Conservation (phyloP, 331 rosid species). For the Phaseolus coccineus region DNA sequence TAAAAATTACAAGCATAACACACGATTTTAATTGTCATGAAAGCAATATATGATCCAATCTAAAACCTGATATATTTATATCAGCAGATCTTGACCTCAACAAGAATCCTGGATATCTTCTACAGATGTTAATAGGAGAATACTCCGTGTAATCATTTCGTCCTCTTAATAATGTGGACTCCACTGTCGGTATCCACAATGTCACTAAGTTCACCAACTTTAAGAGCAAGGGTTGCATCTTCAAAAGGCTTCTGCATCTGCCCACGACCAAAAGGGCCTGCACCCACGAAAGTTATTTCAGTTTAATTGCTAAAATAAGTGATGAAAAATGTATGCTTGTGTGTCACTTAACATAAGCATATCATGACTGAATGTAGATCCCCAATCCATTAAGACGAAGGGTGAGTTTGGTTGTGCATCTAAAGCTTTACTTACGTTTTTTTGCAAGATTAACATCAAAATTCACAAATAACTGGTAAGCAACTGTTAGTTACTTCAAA, state of each 20-base stretch:
- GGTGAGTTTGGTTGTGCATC: background rate
- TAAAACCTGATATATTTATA: conserved; percentile 10
- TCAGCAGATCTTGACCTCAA: conserved; percentile 33
- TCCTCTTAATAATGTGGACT: conserved; percentile 87
- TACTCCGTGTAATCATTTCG: conserved; percentile 53
- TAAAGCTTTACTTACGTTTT: background rate
- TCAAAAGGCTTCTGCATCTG: conserved; percentile 99
- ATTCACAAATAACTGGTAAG: background rate
- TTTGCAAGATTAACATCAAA: background rate
- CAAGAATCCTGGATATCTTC: conserved; percentile 34
- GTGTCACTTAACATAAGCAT: conserved; percentile 19
- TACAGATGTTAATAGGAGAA: conserved; percentile 33
- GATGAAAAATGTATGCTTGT: background rate
- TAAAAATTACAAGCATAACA: conserved; percentile 46
- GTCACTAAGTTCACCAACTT: conserved; percentile 89
- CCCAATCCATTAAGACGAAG: background rate
- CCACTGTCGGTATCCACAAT: conserved; percentile 95
- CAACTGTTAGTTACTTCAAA: background rate
- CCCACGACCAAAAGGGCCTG: conserved; percentile 95
- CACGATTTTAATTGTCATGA: conserved; percentile 24
- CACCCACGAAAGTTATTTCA: conserved; percentile 43
- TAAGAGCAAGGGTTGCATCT: conserved; percentile 79
- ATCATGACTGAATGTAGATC: background rate
- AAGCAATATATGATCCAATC: conserved; percentile 46
- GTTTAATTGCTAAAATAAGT: background rate